phyloP scores from a whole-genome alignment of 441 rosid species.

The Iberis amara region DNA sequence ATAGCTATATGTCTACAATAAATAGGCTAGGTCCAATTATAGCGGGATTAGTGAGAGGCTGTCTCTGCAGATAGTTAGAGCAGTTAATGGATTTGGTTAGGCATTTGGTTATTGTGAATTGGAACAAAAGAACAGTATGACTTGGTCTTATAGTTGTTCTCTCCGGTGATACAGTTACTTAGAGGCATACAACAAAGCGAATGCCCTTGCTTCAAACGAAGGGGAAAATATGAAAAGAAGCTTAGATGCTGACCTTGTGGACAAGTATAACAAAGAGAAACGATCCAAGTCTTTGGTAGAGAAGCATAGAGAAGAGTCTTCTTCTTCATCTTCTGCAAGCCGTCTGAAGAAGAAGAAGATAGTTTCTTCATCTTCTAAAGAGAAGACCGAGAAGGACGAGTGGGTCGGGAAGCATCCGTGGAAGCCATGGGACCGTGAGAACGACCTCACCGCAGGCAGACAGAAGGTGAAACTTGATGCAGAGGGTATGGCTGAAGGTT shows the following conservation, averaged over 20 bases:
- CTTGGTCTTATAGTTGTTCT: slow-evolving; percentile 15
- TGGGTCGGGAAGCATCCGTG: slow-evolving; percentile 91
- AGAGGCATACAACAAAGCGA: slow-evolving; percentile 76
- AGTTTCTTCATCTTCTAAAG: slow-evolving; percentile 31
- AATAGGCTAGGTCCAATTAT: not conserved
- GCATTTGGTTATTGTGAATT: not conserved
- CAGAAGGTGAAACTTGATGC: slow-evolving; percentile 60
- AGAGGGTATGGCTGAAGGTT: slow-evolving; percentile 60
- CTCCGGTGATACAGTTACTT: slow-evolving; percentile 47
- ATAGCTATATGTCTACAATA: not conserved
- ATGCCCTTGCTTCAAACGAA: slow-evolving; percentile 71
- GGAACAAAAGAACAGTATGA: not conserved
- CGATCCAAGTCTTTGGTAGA: slow-evolving; percentile 77
- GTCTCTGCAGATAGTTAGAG: no score
- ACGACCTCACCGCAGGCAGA: slow-evolving; percentile 74
- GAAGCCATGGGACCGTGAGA: slow-evolving; percentile 98
- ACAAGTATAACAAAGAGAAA: slow-evolving; percentile 76
- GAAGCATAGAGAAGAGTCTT: slow-evolving; percentile 59
- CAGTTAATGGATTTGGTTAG: not conserved
- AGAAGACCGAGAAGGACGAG: slow-evolving; percentile 52
- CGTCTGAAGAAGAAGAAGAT: slow-evolving; percentile 53
- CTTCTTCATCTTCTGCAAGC: slow-evolving; percentile 29
- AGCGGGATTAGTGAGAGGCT: slow-evolving; percentile 1
- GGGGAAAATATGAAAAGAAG: slow-evolving; percentile 41
- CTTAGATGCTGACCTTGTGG: slow-evolving; percentile 78